Evolutionary conservation across 1,139 yeast species (phyloP), one percentile per base, ranked within the genome.

Genomic region (Lodderomyces orthopsilosis): DNA sequence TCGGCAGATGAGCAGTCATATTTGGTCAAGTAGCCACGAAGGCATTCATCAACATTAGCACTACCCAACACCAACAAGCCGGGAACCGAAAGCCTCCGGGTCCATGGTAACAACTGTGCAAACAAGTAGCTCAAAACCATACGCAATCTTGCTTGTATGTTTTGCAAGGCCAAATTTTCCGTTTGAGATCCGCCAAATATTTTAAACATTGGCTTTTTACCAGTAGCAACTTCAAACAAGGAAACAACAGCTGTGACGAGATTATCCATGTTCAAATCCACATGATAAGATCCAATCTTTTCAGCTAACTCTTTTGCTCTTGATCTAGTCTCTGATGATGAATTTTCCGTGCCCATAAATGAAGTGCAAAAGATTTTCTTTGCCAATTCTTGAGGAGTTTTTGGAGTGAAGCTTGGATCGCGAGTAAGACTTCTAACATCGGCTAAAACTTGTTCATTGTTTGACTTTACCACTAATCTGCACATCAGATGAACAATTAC

Each of bases 1-100:
- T 93, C 99, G 1, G 98, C 98, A 33, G 95, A 84, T 12, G 97
- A 90, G 61, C 97, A 90, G 63, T 93, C 99, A 62, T 93, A 93
- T 61, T 93, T 93, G 12, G 99, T 93, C 58, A 94, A 74, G 58
- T 93, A 93, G 0, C 99, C 99, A 50, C 99, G 75, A 49, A 93
- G 69, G 55, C 96, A 89, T 62, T 93, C 99, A 62, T 93, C 99
- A n/a, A 93, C 98, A 61, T 93, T 93, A 6, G 98, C 97, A 59
- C 95, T 84, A 1, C 98, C 98, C 44, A 93, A 72, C 7, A 93
- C 99, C 36, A 93, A 70, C 41, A 93, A 66, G 0, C 98, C 96
- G 4, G 90, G 90, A 13, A 82, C 75, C 40, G 77, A 72, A 27
- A 74, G 71, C 14, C 51, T 49, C 52, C 98, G 76, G 13, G 90